Base-by-base conservation (phyloP, 2,329 filamentous ascomycete species). In the Apiospora saccharicola region DNA sequence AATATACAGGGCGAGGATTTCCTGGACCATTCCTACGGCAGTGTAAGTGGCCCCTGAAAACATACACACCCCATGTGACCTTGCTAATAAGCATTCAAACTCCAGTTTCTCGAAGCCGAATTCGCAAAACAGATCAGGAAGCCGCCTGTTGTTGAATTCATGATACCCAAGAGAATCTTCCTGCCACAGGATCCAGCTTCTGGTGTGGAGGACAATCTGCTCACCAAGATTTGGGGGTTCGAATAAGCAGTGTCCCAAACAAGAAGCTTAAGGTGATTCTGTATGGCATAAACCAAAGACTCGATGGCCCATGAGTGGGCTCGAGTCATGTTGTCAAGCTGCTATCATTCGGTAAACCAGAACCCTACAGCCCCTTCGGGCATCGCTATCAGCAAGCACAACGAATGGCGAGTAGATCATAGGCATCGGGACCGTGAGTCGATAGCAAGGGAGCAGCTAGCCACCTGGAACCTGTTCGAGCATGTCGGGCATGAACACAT, bases 21-120 rank as follows among this genome's bases (percentile, higher is more conserved):
- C 82, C 84, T 98, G 68, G 96, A 99, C 80, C 95, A 98, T 81
- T 96, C 94, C 0, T 99, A 98, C 82, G 90, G 87, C 78, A 94
- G 90, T 80, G 92, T 92, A 88, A 87, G 89, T 47, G 4, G 3
- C 3, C n/a, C 30, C 30, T 30, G 16, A 41, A 64, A 64, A 2
- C 10, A 37, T 13, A 19, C 6, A 8, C 34, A 64, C 10, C n/a
- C 57, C n/a, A 14, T 64, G 19, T 12, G 10, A 12, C 41, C 19
- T 64, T 64, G n/a, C 57, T 64, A 22, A 64, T 10, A n/a, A 14
- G 7, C 16, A 22, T 53, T 43, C 26, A 37, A 3, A 41, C 69
- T 64, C 26, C 76, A 94, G 92, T 90, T 99, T 80, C 84, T 98
- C 61, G 94, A 96, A 73, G 92, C 92, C 3, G 96, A 99, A 81